A percentile compares a stretch with the other conserved stretches of the same genome.
phyloP scores from a whole-genome alignment of 306 rosid genomes.

The Herpetospermum pedunculosum region DNA sequence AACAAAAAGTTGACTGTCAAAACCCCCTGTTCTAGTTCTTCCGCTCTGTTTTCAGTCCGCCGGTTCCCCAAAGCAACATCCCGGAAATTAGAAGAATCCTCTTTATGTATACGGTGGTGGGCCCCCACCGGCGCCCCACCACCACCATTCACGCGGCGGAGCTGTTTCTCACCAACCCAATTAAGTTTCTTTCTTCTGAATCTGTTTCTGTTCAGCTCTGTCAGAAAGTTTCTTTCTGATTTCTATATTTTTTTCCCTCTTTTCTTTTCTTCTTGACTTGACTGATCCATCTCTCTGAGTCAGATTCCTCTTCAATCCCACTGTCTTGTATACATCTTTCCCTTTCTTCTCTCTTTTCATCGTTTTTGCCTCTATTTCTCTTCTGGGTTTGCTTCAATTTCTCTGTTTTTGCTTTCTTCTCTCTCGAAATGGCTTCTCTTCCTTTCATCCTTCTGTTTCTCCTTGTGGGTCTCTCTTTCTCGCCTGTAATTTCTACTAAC shows the following conservation, averaged over 20 bases:
- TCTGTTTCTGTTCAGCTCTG: not conserved
- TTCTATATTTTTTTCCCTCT: not conserved
- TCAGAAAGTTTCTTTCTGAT: not conserved
- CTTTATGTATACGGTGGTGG: not conserved
- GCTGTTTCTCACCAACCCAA: not conserved
- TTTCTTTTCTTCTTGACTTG: slow-evolving; percentile 4
- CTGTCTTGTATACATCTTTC: not conserved
- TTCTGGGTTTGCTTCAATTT: not conserved
- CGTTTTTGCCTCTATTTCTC: not conserved
- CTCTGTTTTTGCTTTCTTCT: not conserved
- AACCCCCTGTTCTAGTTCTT: not conserved
- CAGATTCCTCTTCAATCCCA: slow-evolving; percentile 7
- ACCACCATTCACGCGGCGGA: slow-evolving; percentile 4
- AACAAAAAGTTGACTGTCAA: not conserved
- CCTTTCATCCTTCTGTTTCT: slow-evolving; percentile 10
- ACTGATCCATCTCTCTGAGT: not conserved
- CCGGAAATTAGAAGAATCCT: not conserved
- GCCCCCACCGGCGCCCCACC: not conserved
- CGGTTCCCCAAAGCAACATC: not conserved
- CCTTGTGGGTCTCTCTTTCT: slow-evolving; percentile 16
- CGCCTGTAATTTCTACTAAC: slow-evolving; percentile 31
- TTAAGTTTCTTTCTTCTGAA: not conserved
- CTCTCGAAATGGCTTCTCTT: slow-evolving; percentile 22
- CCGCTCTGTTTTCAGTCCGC: not conserved
- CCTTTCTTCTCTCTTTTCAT: not conserved